These are phyloP conservation scores for Zizania latifolia DNA, from an alignment of 176 grass and related monocot genomes.

Conservation along the genomic window DNA sequence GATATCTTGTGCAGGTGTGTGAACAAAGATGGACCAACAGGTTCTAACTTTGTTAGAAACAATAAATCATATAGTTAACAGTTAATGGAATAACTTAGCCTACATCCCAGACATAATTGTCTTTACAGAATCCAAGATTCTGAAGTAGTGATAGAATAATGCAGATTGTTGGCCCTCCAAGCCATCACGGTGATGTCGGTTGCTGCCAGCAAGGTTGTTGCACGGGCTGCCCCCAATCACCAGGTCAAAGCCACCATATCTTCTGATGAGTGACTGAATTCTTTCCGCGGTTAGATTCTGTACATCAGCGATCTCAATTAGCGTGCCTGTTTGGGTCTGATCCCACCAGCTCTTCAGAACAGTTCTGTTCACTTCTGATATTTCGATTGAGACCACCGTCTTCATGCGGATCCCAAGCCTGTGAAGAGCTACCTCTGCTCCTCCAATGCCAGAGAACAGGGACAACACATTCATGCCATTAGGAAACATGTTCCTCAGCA, in stretches of 20 bases:
- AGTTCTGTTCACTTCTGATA: conserved; percentile 53
- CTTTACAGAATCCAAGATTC: conserved; percentile 59
- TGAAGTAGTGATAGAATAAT: conserved; percentile 66
- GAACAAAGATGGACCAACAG: neutral
- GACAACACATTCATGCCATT: conserved; percentile 66
- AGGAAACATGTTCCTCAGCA: conserved; percentile 58
- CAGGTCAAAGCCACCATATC: conserved; percentile 61
- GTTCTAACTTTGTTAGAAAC: neutral
- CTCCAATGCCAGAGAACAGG: conserved; percentile 89
- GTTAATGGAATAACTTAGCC: neutral
- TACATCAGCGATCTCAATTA: conserved; percentile 66
- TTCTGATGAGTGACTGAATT: conserved; percentile 26
- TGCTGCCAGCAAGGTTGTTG: conserved; percentile 85
- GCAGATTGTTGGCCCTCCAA: conserved; percentile 74
- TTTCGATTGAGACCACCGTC: conserved; percentile 66
- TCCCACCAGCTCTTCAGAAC: conserved; percentile 85
- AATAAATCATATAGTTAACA: conserved; percentile 10
- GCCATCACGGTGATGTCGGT: conserved; percentile 63
- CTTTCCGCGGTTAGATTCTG: conserved; percentile 29
- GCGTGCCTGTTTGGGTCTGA: conserved; percentile 56
- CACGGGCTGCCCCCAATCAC: conserved; percentile 84
- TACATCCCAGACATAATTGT: conserved; percentile 35
- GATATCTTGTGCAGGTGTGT: no score
- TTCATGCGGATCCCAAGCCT: conserved; percentile 64
- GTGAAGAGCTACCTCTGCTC: conserved; percentile 92